Evolutionary conservation across 176 grass and related monocot species (phyloP).

Genomic region (Oryza glumipatula): DNA sequence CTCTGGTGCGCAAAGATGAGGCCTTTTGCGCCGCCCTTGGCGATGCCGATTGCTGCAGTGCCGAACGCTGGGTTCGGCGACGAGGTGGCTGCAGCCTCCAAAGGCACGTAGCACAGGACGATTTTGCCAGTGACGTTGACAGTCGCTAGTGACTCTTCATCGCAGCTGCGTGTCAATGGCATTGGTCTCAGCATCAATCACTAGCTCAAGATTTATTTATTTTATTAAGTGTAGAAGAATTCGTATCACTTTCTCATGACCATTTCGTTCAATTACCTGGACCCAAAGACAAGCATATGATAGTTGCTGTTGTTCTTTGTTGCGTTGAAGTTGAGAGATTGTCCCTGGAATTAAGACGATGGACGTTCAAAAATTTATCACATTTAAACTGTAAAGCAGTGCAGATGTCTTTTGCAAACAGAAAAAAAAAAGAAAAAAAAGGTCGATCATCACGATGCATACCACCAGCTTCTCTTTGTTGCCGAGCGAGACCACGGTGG

Average conservation of each 20-base stretch:
- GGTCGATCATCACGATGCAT: neutral
- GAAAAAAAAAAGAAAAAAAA: too few relatives aligned
- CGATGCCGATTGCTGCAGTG: neutral
- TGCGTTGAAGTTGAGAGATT: conserved; percentile 41
- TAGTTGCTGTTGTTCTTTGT: conserved; percentile 3
- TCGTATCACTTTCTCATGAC: too few relatives aligned
- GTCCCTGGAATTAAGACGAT: conserved; percentile 29
- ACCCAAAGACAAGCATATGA: neutral
- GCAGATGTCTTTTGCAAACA: too few relatives aligned
- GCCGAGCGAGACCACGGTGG: conserved; percentile 42
- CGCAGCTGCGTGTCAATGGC: neutral
- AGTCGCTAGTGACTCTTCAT: neutral
- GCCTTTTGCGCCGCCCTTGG: neutral
- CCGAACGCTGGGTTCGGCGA: neutral
- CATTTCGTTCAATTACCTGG: too few relatives aligned
- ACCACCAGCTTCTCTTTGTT: conserved; percentile 56
- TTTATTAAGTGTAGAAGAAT: too few relatives aligned
- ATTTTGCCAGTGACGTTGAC: conserved; percentile 30
- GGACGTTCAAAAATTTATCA: too few relatives aligned
- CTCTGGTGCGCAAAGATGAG: conserved; percentile 27
- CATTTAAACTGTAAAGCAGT: too few relatives aligned
- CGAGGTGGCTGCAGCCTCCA: too few relatives aligned
- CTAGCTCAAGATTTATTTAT: too few relatives aligned
- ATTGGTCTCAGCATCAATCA: too few relatives aligned
- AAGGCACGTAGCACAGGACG: conserved; percentile 15